Conservation (phyloP, 805 yeast genomes). For the Saccharomycopsis amapae region DNA sequence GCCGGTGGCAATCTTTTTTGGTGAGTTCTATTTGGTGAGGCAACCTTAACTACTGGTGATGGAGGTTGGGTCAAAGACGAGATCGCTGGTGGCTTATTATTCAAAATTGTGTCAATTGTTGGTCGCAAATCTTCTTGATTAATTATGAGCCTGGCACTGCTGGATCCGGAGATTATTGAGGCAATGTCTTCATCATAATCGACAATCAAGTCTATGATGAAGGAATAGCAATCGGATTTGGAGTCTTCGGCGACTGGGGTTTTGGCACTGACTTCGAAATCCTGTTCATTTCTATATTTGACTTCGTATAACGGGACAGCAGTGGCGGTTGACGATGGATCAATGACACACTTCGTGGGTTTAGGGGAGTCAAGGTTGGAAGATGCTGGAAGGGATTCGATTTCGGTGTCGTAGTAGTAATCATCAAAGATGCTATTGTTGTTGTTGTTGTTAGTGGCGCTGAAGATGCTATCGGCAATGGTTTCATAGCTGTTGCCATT, state of each 20-base stretch:
- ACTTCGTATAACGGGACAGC: conserved; percentile 9
- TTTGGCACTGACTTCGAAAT: conserved; percentile 6
- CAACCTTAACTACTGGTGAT: background rate
- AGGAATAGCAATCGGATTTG: conserved; percentile 18
- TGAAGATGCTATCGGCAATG: conserved; percentile 14
- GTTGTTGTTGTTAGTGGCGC: conserved; percentile 1
- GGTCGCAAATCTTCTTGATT: background rate
- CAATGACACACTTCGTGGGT: background rate
- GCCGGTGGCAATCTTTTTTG: background rate
- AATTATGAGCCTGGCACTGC: background rate
- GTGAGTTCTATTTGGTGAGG: background rate
- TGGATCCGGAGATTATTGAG: conserved; percentile 4
- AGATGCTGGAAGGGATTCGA: conserved; percentile 11
- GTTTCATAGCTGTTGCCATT: conserved; percentile 8
- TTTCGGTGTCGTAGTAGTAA: conserved; percentile 15
- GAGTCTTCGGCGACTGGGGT: background rate
- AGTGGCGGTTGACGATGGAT: background rate
- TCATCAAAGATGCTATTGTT: conserved; percentile 1
- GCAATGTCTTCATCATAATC: conserved; percentile 17
- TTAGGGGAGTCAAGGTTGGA: no score
- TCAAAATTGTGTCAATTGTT: conserved; percentile 1
- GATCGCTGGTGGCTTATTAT: background rate
- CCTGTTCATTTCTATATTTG: background rate
- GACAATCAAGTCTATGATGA: conserved; percentile 19
- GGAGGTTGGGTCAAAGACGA: background rate